A percentile compares a stretch with the other conserved stretches of the same genome.
These are phyloP conservation scores for Eruca vesicaria DNA, from an alignment of 441 rosid genomes.

Conservation along the genomic window DNA sequence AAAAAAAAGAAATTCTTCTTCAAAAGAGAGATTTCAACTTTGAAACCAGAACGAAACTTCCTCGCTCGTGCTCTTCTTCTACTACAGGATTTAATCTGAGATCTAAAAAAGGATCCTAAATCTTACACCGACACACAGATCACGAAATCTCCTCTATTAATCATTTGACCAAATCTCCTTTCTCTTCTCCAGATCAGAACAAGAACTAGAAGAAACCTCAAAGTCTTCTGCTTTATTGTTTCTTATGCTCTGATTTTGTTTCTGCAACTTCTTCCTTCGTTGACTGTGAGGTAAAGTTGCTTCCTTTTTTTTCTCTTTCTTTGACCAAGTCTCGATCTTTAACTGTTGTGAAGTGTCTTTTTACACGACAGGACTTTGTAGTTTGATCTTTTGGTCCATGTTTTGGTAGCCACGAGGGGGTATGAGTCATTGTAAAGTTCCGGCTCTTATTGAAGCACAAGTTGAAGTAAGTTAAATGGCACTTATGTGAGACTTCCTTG, in stretches of 20 bases:
- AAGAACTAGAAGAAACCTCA: slow-evolving; percentile 7
- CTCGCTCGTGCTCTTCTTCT: slow-evolving; percentile 25
- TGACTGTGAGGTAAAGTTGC: slow-evolving; percentile 32
- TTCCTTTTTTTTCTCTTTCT: neutral
- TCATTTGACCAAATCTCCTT: neutral
- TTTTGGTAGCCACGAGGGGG: slow-evolving; percentile 30
- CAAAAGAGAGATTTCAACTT: slow-evolving; percentile 9
- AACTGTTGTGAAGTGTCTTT: too few species aligned
- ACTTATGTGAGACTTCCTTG: neutral
- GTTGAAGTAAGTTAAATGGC: slow-evolving; percentile 43
- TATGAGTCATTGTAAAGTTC: slow-evolving; percentile 51
- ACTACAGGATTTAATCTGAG: slow-evolving; percentile 21
- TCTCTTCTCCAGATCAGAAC: slow-evolving; percentile 17
- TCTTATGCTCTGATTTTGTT: slow-evolving; percentile 19
- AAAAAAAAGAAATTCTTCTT: neutral
- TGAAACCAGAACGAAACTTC: slow-evolving; percentile 19
- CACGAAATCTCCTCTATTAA: slow-evolving; percentile 11
- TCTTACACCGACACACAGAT: slow-evolving; percentile 26
- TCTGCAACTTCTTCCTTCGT: slow-evolving; percentile 22
- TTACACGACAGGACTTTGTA: too few species aligned
- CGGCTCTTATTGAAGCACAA: slow-evolving; percentile 45
- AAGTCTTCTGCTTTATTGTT: slow-evolving; percentile 10
- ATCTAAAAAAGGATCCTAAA: slow-evolving; percentile 25
- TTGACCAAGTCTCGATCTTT: slow-evolving; percentile 4
- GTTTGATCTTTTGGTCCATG: slow-evolving; percentile 28